Evolutionary conservation across 129 eudicot species (phyloP), one percentile per base, ranked within the genome.

Genomic region (Centrapalus pauciflorus): DNA sequence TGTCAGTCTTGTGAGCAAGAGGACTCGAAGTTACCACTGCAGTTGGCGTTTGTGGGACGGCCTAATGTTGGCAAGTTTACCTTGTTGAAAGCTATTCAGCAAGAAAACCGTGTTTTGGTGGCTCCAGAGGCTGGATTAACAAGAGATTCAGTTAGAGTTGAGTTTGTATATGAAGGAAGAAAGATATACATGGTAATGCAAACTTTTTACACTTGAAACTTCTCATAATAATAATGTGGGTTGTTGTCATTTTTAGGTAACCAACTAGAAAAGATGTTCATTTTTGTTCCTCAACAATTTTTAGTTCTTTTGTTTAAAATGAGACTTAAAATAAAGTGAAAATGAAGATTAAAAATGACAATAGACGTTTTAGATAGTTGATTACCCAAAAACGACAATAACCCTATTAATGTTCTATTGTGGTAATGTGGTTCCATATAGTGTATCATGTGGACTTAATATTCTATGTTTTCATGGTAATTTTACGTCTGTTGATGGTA

Each of bases 91-190:
- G 76, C 95, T 38, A 68, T 89, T 72, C 80, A 89, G 57, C 93
- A 86, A 76, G 97, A 94, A 81, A 82, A 94, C 23, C 95, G 99
- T 57, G 99, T 89, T 70, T 65, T 94, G 76, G 97, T 89, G 76
- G 97, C 97, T 24, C 99, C 95, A 28, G 99, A 94, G 80, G 99
- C 96, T 73, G 96, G 99, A 29, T 67, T 93, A 73, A 93, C 96
- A 1, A 78, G 96, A 84, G 99, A 89, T 72, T 94, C 97, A 0
- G 84, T 89, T 61, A 81, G 95, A 58, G 96, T 81, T 71, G 84
- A 85, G 76, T 84, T 90, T 77, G 64, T 82, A 67, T 90, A 78
- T 57, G 82, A 87, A 69, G 94, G 81, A 59, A 84, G 90, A 79
- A 81, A 84, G 16, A 65, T 90, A 67, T 87, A 80, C 72, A 72